Percentiles rank a stretch among this genome's conserved stretches.
These are phyloP conservation scores for Chlorella variabilis DNA, from an alignment of 163 green algal species.

Conservation along the genomic window DNA sequence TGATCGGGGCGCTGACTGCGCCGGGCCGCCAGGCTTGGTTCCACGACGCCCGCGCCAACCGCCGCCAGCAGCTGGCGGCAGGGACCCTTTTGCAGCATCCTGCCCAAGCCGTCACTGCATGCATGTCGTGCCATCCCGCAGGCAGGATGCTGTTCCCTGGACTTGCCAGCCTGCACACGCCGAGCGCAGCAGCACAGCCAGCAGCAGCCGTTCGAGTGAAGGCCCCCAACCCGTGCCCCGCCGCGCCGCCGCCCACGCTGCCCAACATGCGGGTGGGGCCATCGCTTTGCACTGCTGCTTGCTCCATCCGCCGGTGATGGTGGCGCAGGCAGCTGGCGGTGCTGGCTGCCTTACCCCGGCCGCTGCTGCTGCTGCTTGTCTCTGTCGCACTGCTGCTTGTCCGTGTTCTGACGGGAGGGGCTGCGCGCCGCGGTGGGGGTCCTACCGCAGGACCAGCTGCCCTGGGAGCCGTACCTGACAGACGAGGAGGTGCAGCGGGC, in stretches of 20 bases:
- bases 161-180: not conserved
- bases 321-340: not conserved
- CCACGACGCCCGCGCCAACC: no score
- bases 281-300: no score
- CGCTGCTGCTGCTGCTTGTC: not conserved
- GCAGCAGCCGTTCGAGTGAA: not conserved
- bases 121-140: no score
- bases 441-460: constrained; percentile 8
- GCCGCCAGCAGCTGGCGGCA: no score
- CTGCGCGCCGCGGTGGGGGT: no score
- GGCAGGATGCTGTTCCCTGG: not conserved
- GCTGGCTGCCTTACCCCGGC: no score
- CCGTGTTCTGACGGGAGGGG: not conserved
- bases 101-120: no score
- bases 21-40: no score
- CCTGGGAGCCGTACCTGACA: constrained; percentile 3
- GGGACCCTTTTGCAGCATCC: no score
- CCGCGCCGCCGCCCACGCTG: not conserved
- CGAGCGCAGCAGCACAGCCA: not conserved
- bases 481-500: constrained; percentile 39
- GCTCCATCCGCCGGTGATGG: no score
- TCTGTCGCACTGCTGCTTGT: not conserved
- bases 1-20: no score
- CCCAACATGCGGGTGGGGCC: not conserved
- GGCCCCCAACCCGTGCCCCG: not conserved